Percentiles rank a stretch among this genome's conserved stretches.
Conservation (phyloP, 306 rosid species). For the Gleditsia sinensis region DNA sequence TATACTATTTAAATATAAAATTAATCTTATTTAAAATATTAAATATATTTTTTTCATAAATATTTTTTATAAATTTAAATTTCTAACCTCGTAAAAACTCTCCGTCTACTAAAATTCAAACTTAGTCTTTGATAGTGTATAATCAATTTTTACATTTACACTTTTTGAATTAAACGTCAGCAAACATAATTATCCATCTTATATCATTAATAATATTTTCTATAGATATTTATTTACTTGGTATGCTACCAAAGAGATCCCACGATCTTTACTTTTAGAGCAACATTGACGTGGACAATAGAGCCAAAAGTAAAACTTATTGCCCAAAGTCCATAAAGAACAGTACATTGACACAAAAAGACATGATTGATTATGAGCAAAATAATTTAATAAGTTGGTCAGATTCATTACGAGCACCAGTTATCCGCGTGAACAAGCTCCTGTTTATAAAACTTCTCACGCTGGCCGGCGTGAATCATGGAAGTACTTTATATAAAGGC, state of each 20-base stretch:
- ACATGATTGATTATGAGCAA: background rate
- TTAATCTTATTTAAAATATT: too few species aligned
- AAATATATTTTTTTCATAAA: too few species aligned
- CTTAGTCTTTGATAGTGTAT: too few species aligned
- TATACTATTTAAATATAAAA: too few species aligned
- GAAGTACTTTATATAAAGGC: background rate
- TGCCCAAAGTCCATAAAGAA: background rate
- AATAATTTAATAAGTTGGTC: background rate
- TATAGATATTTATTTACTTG: background rate
- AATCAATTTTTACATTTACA: too few species aligned
- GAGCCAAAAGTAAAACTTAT: background rate
- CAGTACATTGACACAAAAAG: background rate
- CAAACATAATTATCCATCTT: background rate
- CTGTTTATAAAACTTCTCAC: background rate
- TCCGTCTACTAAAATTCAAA: too few species aligned
- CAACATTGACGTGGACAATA: background rate
- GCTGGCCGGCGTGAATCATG: conserved; percentile 31
- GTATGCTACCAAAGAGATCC: background rate
- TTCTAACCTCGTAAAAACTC: too few species aligned
- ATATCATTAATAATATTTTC: background rate
- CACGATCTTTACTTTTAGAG: conserved; percentile 1
- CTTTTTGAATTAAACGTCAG: background rate
- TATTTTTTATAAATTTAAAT: too few species aligned
- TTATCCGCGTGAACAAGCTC: conserved; percentile 15
- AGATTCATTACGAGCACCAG: background rate